Conservation (phyloP, 2,329 filamentous ascomycete genomes). For the Xylariaceae sp. region DNA sequence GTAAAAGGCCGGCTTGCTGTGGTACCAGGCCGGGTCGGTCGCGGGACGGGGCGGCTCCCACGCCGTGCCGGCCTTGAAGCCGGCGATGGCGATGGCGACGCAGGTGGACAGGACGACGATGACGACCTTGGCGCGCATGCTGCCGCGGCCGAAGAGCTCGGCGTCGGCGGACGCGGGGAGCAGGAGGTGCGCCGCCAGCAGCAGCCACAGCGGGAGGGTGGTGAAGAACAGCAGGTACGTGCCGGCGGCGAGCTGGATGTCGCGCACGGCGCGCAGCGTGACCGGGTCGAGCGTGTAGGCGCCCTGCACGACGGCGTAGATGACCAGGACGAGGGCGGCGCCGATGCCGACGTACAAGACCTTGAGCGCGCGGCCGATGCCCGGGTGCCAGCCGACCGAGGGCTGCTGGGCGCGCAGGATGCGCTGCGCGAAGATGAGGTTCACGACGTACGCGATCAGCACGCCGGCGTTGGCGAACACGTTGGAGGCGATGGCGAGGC, state of each 20-base stretch:
- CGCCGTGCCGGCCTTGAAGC: constrained; percentile 26
- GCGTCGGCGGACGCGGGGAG: constrained; percentile 23
- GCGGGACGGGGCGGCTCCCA: constrained; percentile 23
- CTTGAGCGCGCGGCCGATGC: constrained; percentile 24
- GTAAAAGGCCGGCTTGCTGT: constrained; percentile 32
- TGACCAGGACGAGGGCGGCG: constrained; percentile 29
- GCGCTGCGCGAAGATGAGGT: constrained; percentile 36
- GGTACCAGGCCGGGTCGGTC: constrained; percentile 27
- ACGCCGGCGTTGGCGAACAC: constrained; percentile 35
- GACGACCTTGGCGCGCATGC: constrained; percentile 26
- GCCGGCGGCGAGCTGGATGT: constrained; percentile 25
- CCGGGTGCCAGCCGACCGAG: constrained; percentile 30
- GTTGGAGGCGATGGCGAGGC: constrained; percentile 31
- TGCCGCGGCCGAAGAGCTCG: constrained; percentile 31
- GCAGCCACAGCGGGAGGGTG: constrained; percentile 23
- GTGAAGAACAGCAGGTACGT: constrained; percentile 29
- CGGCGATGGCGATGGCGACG: constrained; percentile 21
- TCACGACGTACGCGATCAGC: constrained; percentile 32
- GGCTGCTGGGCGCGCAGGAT: constrained; percentile 35
- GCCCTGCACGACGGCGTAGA: constrained; percentile 27
- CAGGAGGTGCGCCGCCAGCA: constrained; percentile 24
- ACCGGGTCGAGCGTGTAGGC: constrained; percentile 24
- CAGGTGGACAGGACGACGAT: constrained; percentile 23
- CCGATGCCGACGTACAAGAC: constrained; percentile 26
- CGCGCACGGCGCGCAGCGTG: constrained; percentile 18